phyloP scores from a whole-genome alignment of 306 rosid species.

The Cucurbita argyrosperma region DNA sequence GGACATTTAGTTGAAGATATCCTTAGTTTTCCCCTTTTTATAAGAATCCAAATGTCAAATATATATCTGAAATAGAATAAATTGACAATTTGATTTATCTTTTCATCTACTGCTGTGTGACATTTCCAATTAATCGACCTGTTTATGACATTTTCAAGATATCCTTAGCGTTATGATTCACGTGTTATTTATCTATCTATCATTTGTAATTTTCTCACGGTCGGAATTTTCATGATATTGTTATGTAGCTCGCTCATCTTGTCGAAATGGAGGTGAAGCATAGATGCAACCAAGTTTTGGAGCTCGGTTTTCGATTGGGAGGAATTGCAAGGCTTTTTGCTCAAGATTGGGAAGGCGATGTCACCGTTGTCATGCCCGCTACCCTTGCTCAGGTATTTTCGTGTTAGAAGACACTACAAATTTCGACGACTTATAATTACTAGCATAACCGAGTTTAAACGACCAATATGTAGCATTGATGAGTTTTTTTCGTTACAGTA shows the following conservation, averaged over 20 bases:
- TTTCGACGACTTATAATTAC: neutral
- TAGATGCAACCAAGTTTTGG: slow-evolving; percentile 75
- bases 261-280: slow-evolving; percentile 95
- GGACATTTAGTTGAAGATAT: neutral
- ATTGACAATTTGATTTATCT: neutral
- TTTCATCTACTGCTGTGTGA: neutral
- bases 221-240: neutral
- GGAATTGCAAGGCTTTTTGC: slow-evolving; percentile 87
- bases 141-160: neutral
- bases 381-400: slow-evolving; percentile 78
- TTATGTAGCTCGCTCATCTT: slow-evolving; percentile 85
- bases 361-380: slow-evolving; percentile 94
- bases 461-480: neutral
- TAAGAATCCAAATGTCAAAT: neutral
- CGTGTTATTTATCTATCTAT: neutral
- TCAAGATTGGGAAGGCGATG: slow-evolving; percentile 99
- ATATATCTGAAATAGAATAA: neutral
- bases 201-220: neutral
- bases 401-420: neutral
- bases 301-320: slow-evolving; percentile 86
- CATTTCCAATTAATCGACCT: neutral
- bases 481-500: slow-evolving; percentile 28
- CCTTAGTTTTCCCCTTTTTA: neutral
- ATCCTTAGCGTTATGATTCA: neutral
- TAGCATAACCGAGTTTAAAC: neutral